Conservation (phyloP, 441 rosid genomes). For the Euphorbia schlechtendalii region DNA sequence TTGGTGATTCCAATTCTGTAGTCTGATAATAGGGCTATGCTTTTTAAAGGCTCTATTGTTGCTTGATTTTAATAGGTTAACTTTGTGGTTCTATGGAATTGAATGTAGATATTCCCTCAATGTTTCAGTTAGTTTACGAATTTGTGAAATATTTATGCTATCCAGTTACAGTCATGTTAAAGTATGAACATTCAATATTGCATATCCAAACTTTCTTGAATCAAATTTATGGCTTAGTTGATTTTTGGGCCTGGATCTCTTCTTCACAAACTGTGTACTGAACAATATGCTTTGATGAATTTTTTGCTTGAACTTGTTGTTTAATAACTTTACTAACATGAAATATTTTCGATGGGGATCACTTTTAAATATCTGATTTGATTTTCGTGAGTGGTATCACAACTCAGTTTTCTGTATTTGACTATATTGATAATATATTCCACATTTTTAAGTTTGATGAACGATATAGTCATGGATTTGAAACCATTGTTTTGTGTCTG, state of each 20-base stretch:
- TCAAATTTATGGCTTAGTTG: not conserved
- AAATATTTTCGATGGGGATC: not conserved
- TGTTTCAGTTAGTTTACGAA: not conserved
- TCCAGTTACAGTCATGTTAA: not conserved
- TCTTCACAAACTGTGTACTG: not conserved
- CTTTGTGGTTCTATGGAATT: not conserved
- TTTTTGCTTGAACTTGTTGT: not conserved
- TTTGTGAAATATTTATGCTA: not conserved
- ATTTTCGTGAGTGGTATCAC: not conserved
- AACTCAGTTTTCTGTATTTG: conserved; percentile 6
- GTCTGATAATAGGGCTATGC: not conserved
- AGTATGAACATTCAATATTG: not conserved
- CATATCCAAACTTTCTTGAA: not conserved
- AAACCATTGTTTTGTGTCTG: not conserved
- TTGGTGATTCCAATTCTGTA: not conserved
- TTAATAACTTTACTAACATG: not conserved
- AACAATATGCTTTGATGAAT: not conserved
- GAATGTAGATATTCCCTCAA: not conserved
- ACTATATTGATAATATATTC: not conserved
- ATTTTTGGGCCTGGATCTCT: not conserved
- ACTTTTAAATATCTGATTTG: not conserved
- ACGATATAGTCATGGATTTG: not conserved
- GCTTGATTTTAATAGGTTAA: not conserved
- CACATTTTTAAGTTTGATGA: not conserved
- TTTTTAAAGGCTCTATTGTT: not conserved